Percentiles rank a stretch among this genome's conserved stretches.
Conservation (phyloP, 257 asterid species). For the Pogostemon cablin region DNA sequence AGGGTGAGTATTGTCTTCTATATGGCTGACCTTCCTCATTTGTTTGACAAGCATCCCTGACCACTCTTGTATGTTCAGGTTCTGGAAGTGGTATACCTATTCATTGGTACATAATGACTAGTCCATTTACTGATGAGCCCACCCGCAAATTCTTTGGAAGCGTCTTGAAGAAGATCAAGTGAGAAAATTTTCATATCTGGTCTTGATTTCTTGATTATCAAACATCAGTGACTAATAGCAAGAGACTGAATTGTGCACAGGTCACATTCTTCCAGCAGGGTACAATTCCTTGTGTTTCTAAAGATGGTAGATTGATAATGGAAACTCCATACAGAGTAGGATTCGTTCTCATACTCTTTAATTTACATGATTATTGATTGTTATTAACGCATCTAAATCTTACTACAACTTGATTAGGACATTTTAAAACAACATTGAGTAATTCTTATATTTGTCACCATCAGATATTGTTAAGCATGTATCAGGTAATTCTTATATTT, state of each 20-base stretch:
- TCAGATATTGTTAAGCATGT: too few relatives aligned
- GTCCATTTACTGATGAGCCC: constrained; percentile 94
- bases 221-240: constrained; percentile 33
- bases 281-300: constrained; percentile 90
- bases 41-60: constrained; percentile 28
- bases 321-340: constrained; percentile 90
- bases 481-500: too few relatives aligned
- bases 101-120: constrained; percentile 98
- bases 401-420: constrained; percentile 1
- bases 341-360: constrained; percentile 24
- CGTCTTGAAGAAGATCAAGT: constrained; percentile 94
- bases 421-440: constrained; percentile 21
- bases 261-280: constrained; percentile 97
- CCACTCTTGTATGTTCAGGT: constrained; percentile 50
- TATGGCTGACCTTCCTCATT: constrained; percentile 26
- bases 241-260: constrained; percentile 47
- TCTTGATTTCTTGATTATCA: constrained; percentile 26
- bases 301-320: constrained; percentile 91
- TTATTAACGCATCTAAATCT: constrained; percentile 7
- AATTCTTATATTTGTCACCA: too few relatives aligned
- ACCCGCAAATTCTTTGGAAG: constrained; percentile 84
- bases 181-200: constrained; percentile 28
- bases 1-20: constrained; percentile 54
- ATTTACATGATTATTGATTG: not conserved
- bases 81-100: constrained; percentile 54